Base-by-base conservation (phyloP, 305 asterid species). In the Fraxinus latifolia region DNA sequence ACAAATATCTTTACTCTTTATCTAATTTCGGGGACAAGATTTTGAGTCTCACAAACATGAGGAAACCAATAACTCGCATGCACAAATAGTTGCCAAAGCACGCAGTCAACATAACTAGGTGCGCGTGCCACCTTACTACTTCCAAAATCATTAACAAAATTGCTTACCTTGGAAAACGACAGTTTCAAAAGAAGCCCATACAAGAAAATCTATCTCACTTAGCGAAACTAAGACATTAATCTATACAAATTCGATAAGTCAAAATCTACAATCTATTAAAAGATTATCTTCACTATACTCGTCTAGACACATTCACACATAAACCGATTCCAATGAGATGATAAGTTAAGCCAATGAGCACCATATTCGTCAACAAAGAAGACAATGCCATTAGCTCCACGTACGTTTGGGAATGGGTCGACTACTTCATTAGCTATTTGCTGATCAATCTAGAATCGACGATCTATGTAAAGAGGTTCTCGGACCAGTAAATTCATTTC, bases 51-150 rank as follows among this genome's bases (percentile, higher is more conserved):
- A 83, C 33, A 81, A 83, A 85, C 42, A 77, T 82, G 83, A 83
- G 79, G 81, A 67, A 87, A 31, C 73, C 81, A 80, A 81, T 11
- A 68, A 74, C 74, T 15, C 93, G 92, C 93, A 89, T 87, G 94
- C 90, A 85, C 85, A 65, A 73, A 82, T 77, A 86, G 68, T 27
- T 68, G 74, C 36, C 39, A 11, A 29, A 29, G 39, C 37, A 27
- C 39, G 74, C 74, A 68, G 77, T 81, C 74, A 77, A 81, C 77
- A 82, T 89, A 83, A 87, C 87, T 86, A 85, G 80, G 71, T 79
- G 74, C 39, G 74, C 39, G 81, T 91, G 97, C 90, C 88, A 78
- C 37, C 86, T 50, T 37, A 33, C 55, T 74, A 65, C 78, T 85
- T 50, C 70, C 70, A 53, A 79, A 72, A 19, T 60, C 74, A 84